Evolutionary conservation across 371 early-diverging fungal genomes (phyloP).

Genomic region (Mortierella sp.): DNA sequence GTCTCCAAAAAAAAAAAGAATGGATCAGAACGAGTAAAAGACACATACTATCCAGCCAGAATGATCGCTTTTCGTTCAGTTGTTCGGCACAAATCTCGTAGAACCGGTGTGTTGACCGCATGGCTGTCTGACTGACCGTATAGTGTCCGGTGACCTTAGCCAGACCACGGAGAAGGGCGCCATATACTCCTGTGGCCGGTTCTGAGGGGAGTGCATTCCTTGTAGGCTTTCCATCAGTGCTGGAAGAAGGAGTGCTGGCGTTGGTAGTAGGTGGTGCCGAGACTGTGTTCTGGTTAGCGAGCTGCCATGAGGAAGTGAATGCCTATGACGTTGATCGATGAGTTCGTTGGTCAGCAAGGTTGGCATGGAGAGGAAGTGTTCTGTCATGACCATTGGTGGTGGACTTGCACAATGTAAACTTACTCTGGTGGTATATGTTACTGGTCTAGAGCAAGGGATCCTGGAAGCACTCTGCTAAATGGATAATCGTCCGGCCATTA

Average conservation of each 20-base stretch:
- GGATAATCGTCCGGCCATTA: no score
- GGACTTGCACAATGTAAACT: no score
- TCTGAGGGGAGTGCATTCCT: background rate
- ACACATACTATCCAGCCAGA: constrained; percentile 64
- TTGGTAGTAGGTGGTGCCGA: constrained; percentile 13
- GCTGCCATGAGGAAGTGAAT: constrained; percentile 34
- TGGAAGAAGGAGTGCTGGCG: constrained; percentile 8
- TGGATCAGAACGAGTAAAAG: background rate
- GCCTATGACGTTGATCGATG: constrained; percentile 22
- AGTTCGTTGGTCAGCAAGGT: no score
- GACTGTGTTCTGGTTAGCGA: constrained; percentile 18
- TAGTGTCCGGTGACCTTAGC: constrained; percentile 67
- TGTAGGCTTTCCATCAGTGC: background rate
- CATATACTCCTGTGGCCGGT: constrained; percentile 35
- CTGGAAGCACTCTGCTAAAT: constrained; percentile 17
- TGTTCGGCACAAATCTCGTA: constrained; percentile 65
- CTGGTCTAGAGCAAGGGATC: constrained; percentile 18
- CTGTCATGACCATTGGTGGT: no score
- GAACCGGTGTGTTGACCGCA: constrained; percentile 63
- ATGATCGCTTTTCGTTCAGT: constrained; percentile 62
- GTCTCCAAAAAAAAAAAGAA: background rate
- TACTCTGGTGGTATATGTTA: constrained; percentile 25
- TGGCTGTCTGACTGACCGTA: constrained; percentile 64
- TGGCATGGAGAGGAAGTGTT: no score
- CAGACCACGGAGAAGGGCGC: constrained; percentile 37